Conservation (phyloP, 2,329 filamentous ascomycete species). For the Ophioceras dolichostomum region DNA sequence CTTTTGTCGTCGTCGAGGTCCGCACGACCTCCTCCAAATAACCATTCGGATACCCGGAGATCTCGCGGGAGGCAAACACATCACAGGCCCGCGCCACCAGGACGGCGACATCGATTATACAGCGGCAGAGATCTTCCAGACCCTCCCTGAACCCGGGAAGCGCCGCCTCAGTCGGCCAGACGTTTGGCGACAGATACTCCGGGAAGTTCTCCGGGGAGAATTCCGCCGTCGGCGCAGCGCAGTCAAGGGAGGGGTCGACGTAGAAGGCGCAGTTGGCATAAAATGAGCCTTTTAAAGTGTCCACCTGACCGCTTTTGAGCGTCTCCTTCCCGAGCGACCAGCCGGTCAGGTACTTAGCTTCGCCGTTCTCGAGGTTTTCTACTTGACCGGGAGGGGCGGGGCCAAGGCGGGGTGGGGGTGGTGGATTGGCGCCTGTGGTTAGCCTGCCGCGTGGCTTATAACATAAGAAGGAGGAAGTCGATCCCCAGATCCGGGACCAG, state of each 20-base stretch:
- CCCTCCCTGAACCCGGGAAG: conserved; percentile 65
- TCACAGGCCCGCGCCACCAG: conserved; percentile 88
- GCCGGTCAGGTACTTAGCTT: conserved; percentile 54
- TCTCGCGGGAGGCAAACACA: conserved; percentile 67
- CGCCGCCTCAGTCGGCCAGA: conserved; percentile 63
- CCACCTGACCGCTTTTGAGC: conserved; percentile 63
- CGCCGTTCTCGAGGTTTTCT: conserved; percentile 45
- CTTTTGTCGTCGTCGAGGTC: conserved; percentile 80
- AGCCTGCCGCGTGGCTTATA: neutral
- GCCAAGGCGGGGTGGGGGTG: too few relatives aligned
- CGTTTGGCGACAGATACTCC: conserved; percentile 80
- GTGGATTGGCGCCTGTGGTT: neutral
- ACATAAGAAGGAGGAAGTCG: neutral
- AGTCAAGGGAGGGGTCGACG: conserved; percentile 48
- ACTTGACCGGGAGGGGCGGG: conserved; percentile 8
- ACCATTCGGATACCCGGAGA: conserved; percentile 60
- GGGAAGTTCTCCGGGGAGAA: conserved; percentile 56
- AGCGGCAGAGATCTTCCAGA: conserved; percentile 62
- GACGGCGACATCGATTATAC: conserved; percentile 83
- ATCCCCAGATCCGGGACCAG: neutral
- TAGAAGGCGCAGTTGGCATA: conserved; percentile 78
- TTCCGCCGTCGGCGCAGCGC: conserved; percentile 44
- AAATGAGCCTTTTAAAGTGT: conserved; percentile 72
- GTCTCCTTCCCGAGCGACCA: conserved; percentile 79
- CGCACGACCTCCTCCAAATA: conserved; percentile 83